Evolutionary conservation across 78 protist species (phyloP).

Genomic region (Creolimax fragrantissima): DNA sequence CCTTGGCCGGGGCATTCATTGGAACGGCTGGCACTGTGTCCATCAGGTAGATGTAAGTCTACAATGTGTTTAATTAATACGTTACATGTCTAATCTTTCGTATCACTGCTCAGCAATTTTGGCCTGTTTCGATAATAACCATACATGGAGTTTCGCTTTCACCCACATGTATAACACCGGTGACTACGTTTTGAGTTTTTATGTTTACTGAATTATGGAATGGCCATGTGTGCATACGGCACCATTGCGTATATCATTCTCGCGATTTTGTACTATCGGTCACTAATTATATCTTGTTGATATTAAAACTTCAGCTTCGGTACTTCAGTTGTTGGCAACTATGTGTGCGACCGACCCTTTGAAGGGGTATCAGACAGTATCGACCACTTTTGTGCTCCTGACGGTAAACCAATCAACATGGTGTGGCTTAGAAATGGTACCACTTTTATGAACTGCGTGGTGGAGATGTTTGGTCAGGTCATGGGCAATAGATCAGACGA

Average conservation of each 20-base stretch:
- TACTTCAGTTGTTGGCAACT: not conserved
- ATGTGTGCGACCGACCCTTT: not conserved
- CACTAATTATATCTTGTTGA: too few species aligned
- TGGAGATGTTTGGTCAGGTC: not conserved
- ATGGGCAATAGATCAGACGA: not conserved
- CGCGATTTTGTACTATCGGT: too few species aligned
- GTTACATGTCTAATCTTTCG: too few species aligned
- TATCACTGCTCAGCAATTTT: too few species aligned
- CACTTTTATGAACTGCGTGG: not conserved
- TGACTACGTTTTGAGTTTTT: too few species aligned
- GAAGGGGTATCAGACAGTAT: not conserved
- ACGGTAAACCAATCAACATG: not conserved
- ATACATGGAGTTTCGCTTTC: too few species aligned
- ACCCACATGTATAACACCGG: too few species aligned
- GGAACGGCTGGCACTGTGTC: not conserved
- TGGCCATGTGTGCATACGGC: too few species aligned
- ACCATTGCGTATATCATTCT: too few species aligned
- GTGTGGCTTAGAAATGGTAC: not conserved
- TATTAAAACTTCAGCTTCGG: not conserved
- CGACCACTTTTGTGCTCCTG: not conserved
- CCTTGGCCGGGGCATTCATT: not conserved
- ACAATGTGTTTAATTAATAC: too few species aligned
- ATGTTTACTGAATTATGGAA: too few species aligned
- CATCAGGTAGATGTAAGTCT: not conserved
- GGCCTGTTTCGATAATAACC: too few species aligned